Conservation (phyloP, 257 asterid species). For the Nicotiana benthamiana region DNA sequence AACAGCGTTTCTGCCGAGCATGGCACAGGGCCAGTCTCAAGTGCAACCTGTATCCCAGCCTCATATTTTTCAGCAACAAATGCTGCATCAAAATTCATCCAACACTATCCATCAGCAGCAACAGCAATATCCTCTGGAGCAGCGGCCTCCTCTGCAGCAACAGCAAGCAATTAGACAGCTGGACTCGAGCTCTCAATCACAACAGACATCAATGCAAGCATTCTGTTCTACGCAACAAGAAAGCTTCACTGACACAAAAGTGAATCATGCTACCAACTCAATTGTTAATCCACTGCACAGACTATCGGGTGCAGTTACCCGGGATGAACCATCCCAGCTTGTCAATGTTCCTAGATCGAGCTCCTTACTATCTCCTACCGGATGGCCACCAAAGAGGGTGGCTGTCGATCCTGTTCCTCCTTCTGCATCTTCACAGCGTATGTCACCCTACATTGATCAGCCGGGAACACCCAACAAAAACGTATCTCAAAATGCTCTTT, state of each 20-base stretch:
- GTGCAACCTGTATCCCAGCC: slow-evolving; percentile 20
- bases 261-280: slow-evolving; percentile 24
- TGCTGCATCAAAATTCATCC: slow-evolving; percentile 44
- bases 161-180: slow-evolving; percentile 36
- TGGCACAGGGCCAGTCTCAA: slow-evolving; percentile 25
- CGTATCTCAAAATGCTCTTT: slow-evolving; percentile 27
- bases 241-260: slow-evolving; percentile 28
- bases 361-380: slow-evolving; percentile 30
- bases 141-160: slow-evolving; percentile 5
- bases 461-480: slow-evolving; percentile 26
- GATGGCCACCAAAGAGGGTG: slow-evolving; percentile 56
- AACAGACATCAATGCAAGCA: slow-evolving; percentile 27
- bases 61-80: slow-evolving; percentile 42
- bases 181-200: slow-evolving; percentile 34
- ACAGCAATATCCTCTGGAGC: slow-evolving; percentile 12
- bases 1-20: slow-evolving; percentile 29
- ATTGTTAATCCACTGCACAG: slow-evolving; percentile 45
- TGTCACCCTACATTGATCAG: slow-evolving; percentile 22
- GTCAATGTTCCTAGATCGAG: slow-evolving; percentile 33
- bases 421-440: slow-evolving; percentile 18
- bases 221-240: slow-evolving; percentile 34
- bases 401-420: slow-evolving; percentile 50
- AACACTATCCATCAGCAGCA: slow-evolving; percentile 31
- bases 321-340: slow-evolving; percentile 41
- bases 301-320: slow-evolving; percentile 36